Base-by-base conservation (phyloP, 139 green algal genomes). In the Micractinium conductrix region DNA sequence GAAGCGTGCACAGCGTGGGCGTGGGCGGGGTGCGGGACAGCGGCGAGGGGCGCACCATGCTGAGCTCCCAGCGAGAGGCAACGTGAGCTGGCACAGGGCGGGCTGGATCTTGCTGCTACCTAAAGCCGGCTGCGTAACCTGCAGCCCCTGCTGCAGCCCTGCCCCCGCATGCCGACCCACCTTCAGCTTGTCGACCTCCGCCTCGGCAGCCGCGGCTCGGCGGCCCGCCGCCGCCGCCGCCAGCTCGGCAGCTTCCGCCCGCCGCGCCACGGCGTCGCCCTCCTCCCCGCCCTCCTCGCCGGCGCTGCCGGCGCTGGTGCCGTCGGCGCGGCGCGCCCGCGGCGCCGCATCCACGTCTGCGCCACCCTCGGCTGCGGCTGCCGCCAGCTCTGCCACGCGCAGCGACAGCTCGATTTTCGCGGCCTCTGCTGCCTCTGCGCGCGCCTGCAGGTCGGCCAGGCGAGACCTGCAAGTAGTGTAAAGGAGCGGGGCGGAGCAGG, bases 361-460 rank as follows among this genome's bases (percentile, higher is more conserved):
- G 45, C 60, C n/a, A n/a, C n/a, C n/a, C n/a, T 50, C 78, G 1
- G 78, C 50, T 26, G 72, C 68, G 5, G 74, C 42, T 7, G 70
- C 80, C 7, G 75, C 79, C 60, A 85, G 35, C 69, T 89, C 87
- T 65, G 87, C 87, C 8, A 91, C 79, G 71, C 73, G 53, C 9
- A 91, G 78, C 21, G 83, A 89, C 33, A 91, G 74, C 80, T 91
- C 86, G 63, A 91, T 92, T 67, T 92, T 91, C 60, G 88, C 88
- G 12, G 74, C 33, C 80, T 92, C 88, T 33, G 88, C 88, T 17
- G 76, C 80, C 33, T 84, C 74, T 0, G 83, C 86, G 0, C 88
- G 72, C 0, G 79, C 72, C 70, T 87, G 26, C 12, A 79, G 71
- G 45, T 87, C 80, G 9, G 30, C 45, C 60, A 91, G 80, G 44